Conservation (phyloP, 352 stramenopile genomes). For the Phytophthora hybrid region DNA sequence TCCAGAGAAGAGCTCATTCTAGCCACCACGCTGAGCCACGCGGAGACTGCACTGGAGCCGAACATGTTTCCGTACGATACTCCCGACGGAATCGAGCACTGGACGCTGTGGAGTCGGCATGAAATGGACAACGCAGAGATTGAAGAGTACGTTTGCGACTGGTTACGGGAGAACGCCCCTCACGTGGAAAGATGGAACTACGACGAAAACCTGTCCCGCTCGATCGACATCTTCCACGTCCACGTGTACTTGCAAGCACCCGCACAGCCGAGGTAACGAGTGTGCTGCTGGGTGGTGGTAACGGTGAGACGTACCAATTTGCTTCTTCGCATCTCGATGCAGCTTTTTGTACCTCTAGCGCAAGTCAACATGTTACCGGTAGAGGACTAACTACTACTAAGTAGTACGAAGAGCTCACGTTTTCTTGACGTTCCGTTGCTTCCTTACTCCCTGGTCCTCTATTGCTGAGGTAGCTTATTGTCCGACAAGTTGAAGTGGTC, state of each 20-base stretch:
- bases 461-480: too few species aligned
- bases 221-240: constrained; percentile 88
- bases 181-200: constrained; percentile 84
- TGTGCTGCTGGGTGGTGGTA: too few species aligned
- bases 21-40: constrained; percentile 63
- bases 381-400: neutral
- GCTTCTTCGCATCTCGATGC: too few species aligned
- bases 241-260: constrained; percentile 76
- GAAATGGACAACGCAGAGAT: constrained; percentile 73
- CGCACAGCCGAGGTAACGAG: neutral
- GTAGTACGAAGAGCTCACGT: too few species aligned
- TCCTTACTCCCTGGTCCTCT: neutral
- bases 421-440: neutral
- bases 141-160: constrained; percentile 79
- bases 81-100: constrained; percentile 79
- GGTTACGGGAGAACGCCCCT: constrained; percentile 73
- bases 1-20: constrained; percentile 79
- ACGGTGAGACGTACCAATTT: too few species aligned
- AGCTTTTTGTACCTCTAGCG: too few species aligned
- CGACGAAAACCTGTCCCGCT: constrained; percentile 87
- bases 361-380: neutral
- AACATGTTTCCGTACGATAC: constrained; percentile 91
- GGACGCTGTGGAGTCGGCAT: constrained; percentile 80
- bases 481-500: too few species aligned
- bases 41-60: constrained; percentile 71